Evolutionary conservation across 2,329 filamentous ascomycete species (phyloP).

Genomic region (Ophiocordyceps camponoti-floridani): DNA sequence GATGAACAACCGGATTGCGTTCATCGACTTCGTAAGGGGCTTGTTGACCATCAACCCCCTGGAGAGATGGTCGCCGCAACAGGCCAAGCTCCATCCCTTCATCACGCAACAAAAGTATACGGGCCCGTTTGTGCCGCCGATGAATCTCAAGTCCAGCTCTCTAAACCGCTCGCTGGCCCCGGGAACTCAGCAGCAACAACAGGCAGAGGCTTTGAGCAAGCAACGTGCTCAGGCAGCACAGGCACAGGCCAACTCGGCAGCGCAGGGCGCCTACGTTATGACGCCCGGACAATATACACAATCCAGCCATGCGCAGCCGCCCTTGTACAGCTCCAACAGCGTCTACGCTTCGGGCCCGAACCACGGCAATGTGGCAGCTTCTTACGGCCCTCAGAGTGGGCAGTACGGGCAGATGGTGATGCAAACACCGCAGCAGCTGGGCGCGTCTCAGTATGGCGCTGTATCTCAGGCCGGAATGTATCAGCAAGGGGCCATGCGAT

Average conservation of each 20-base stretch:
- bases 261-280: slow-evolving; percentile 47
- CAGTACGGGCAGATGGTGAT: slow-evolving; percentile 61
- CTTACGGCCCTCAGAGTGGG: slow-evolving; percentile 57
- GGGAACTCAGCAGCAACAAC: slow-evolving; percentile 87
- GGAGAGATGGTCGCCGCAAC: slow-evolving; percentile 93
- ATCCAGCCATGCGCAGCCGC: slow-evolving; percentile 31
- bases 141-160: slow-evolving; percentile 83
- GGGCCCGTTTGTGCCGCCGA: slow-evolving; percentile 86
- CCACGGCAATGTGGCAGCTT: slow-evolving; percentile 38
- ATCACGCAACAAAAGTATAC: slow-evolving; percentile 98
- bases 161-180: slow-evolving; percentile 77
- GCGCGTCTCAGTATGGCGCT: slow-evolving; percentile 42
- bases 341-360: slow-evolving; percentile 50
- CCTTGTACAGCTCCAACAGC: slow-evolving; percentile 67
- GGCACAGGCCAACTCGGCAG: slow-evolving; percentile 50
- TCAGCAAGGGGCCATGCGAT: slow-evolving; percentile 45
- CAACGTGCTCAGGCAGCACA: slow-evolving; percentile 63
- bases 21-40: slow-evolving; percentile 94
- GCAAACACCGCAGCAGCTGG: slow-evolving; percentile 48
- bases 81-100: slow-evolving; percentile 93
- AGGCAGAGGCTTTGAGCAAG: slow-evolving; percentile 85
- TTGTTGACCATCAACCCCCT: slow-evolving; percentile 87
- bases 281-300: slow-evolving; percentile 28
- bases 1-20: slow-evolving; percentile 94
- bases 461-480: slow-evolving; percentile 39